A percentile compares a stretch with the other conserved stretches of the same genome.
Evolutionary conservation across 1,284 basidiomycete genomes (phyloP).

Genomic region (Gymnopus androsaceus): DNA sequence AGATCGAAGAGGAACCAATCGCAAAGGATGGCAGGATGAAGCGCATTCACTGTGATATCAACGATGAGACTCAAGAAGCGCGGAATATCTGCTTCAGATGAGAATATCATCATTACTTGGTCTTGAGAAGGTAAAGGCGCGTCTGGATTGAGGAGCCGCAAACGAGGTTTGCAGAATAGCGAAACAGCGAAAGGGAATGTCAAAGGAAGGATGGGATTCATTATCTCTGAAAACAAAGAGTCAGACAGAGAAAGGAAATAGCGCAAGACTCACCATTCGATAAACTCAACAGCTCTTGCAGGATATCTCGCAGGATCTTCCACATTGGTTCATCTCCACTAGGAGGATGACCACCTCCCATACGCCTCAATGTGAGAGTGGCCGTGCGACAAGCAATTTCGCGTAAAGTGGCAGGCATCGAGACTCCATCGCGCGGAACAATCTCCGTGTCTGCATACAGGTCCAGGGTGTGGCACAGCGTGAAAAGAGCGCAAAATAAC

Average conservation of each 20-base stretch:
- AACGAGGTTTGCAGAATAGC: constrained; percentile 25
- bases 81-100: constrained; percentile 40
- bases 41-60: constrained; percentile 42
- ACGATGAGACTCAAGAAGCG: constrained; percentile 48
- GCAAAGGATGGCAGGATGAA: constrained; percentile 42
- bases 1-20: constrained; percentile 53
- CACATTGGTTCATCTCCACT: constrained; percentile 42
- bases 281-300: constrained; percentile 45
- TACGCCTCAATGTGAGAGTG: constrained; percentile 37
- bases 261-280: constrained; percentile 40
- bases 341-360: constrained; percentile 31
- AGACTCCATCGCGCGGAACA: constrained; percentile 34
- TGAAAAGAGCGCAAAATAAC: constrained; percentile 52
- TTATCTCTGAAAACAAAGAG: constrained; percentile 34
- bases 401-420: constrained; percentile 41
- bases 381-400: constrained; percentile 36
- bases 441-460: constrained; percentile 53
- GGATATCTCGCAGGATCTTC: constrained; percentile 43
- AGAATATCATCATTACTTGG: constrained; percentile 36
- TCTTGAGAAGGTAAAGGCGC: constrained; percentile 20
- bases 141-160: constrained; percentile 21
- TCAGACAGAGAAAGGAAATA: not conserved
- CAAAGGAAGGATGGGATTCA: constrained; percentile 31
- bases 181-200: constrained; percentile 37
- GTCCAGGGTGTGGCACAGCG: constrained; percentile 55